Percentiles rank a stretch among this genome's conserved stretches.
phyloP scores from a whole-genome alignment of 2,329 filamentous ascomycete species.

The Tolypocladium nubicola region DNA sequence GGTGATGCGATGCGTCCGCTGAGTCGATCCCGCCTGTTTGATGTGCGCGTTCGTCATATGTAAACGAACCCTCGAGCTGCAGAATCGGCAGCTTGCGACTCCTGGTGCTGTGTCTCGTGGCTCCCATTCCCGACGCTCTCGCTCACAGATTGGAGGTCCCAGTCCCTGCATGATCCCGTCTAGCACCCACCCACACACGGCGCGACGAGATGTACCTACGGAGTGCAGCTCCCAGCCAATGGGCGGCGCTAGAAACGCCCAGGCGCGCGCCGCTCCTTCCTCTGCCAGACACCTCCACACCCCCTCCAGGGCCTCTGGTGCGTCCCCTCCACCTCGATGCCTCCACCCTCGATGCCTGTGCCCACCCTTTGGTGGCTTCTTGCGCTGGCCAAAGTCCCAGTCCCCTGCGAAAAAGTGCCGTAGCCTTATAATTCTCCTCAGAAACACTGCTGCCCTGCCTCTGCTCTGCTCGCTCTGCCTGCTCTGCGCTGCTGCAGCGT shows the following conservation, averaged over 20 bases:
- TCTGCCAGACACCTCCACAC: not conserved
- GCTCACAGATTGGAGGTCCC: not conserved
- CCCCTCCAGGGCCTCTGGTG: not conserved
- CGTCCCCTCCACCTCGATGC: not conserved
- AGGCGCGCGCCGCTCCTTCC: not conserved
- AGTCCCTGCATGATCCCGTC: conserved; percentile 2
- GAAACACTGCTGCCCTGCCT: not conserved
- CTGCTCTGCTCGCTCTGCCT: not conserved
- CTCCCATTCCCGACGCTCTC: not conserved
- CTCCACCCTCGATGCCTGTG: not conserved
- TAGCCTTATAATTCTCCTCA: conserved; percentile 11
- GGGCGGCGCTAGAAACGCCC: not conserved
- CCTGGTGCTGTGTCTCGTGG: not conserved
- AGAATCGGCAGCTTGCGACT: not conserved
- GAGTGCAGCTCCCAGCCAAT: not conserved
- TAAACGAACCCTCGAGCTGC: not conserved
- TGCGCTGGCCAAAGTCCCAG: conserved; percentile 1
- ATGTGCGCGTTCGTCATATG: not conserved
- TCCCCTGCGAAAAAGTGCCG: conserved; percentile 19
- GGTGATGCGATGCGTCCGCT: not conserved
- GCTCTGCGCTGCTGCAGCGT: not conserved
- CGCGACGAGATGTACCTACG: not conserved
- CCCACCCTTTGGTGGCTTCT: not conserved
- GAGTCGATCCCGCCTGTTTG: not conserved
- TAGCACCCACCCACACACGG: not conserved